Evolutionary conservation across 305 asterid species (phyloP).

Genomic region (Stenogyne calaminthoides): DNA sequence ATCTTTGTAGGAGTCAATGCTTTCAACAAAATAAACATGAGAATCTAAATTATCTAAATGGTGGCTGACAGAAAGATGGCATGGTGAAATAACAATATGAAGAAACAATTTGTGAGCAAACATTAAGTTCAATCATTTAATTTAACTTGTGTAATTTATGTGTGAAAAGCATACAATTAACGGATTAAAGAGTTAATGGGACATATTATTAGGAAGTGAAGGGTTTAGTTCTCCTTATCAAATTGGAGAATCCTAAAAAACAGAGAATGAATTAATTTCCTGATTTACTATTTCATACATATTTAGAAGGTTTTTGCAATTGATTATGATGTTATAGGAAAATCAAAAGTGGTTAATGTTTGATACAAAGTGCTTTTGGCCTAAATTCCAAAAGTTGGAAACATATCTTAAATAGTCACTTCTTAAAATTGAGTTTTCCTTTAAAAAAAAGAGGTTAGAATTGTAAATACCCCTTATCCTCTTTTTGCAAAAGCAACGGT

Average conservation of each 20-base stretch:
- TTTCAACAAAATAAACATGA: slow-evolving; percentile 14
- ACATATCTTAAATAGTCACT: neutral
- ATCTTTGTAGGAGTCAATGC: slow-evolving; percentile 7
- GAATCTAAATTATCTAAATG: neutral
- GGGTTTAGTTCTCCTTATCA: neutral
- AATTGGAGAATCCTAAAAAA: slow-evolving; percentile 3
- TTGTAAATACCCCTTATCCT: neutral
- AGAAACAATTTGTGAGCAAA: neutral
- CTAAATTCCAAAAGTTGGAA: neutral
- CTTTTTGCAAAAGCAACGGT: neutral
- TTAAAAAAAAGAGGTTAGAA: neutral
- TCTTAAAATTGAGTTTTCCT: neutral
- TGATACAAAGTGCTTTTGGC: neutral
- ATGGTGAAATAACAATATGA: slow-evolving; percentile 5
- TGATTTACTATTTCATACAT: neutral
- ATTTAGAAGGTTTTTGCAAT: neutral
- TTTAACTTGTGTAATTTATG: neutral
- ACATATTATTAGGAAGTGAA: neutral
- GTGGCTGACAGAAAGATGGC: neutral
- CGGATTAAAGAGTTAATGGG: neutral
- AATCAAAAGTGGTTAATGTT: neutral
- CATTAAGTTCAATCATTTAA: neutral
- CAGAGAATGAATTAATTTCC: neutral
- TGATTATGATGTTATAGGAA: neutral
- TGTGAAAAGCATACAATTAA: neutral